Percentiles rank a stretch among this genome's conserved stretches.
Conservation (phyloP, 441 rosid genomes). For the Populus hybrid region DNA sequence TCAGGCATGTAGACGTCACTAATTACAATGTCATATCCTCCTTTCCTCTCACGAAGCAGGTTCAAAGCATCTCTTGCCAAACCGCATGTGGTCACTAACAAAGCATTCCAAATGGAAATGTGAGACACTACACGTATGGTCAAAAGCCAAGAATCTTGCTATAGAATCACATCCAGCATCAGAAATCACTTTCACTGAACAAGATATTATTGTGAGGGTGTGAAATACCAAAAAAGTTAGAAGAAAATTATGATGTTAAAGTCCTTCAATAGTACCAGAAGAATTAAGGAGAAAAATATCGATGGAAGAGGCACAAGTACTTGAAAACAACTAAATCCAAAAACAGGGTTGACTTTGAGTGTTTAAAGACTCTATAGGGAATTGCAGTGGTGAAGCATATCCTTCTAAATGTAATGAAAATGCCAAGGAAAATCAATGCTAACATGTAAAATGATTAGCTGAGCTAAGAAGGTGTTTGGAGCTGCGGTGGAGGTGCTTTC, state of each 20-base stretch:
- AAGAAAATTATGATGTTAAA: background rate
- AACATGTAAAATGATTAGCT: background rate
- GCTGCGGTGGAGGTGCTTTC: background rate
- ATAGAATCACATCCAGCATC: background rate
- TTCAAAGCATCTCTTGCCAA: constrained; percentile 84
- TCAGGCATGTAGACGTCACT: constrained; percentile 77
- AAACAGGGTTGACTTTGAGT: no score
- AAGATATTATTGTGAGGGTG: background rate
- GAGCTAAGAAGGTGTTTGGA: background rate
- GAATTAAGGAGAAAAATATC: background rate
- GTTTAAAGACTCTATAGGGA: background rate
- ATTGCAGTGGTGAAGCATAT: background rate
- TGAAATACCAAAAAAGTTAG: background rate
- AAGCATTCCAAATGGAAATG: constrained; percentile 13
- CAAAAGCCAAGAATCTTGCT: background rate
- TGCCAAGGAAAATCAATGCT: background rate
- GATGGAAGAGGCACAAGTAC: background rate
- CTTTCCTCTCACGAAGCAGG: constrained; percentile 64
- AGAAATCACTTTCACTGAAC: background rate
- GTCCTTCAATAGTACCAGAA: background rate
- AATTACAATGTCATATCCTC: constrained; percentile 50
- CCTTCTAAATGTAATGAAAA: background rate
- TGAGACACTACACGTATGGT: background rate
- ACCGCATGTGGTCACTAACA: constrained; percentile 81
- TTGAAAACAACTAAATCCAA: no score